Evolutionary conservation across 345 rosid genomes (phyloP).

Genomic region (Aegle marmelos): DNA sequence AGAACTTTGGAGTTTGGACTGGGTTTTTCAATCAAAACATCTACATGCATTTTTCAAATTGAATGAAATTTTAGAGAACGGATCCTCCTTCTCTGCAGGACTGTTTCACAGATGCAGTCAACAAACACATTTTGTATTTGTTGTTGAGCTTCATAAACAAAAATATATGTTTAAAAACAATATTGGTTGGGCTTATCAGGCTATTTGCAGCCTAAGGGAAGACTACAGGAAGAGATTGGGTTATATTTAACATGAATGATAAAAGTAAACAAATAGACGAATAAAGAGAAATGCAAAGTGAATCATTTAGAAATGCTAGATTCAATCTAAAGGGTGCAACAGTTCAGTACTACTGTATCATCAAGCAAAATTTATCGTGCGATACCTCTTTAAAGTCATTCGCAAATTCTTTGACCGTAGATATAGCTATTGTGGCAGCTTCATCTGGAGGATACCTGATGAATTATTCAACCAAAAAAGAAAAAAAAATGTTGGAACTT

Average conservation of each 20-base stretch:
- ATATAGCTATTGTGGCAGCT: slow-evolving; percentile 77
- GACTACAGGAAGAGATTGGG: neutral
- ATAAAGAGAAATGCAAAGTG: neutral
- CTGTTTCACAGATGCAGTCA: neutral
- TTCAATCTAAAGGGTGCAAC: neutral
- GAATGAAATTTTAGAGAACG: neutral
- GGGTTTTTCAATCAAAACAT: neutral
- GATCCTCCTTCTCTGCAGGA: neutral
- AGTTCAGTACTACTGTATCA: neutral
- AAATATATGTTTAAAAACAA: neutral
- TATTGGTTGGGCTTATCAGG: neutral
- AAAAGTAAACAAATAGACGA: neutral
- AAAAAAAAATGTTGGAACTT: neutral
- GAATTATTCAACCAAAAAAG: neutral
- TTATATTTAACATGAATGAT: neutral
- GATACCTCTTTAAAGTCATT: slow-evolving; percentile 78
- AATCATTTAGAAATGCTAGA: neutral
- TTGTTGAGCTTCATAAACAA: neutral
- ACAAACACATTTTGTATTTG: neutral
- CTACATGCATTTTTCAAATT: neutral
- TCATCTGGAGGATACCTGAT: slow-evolving; percentile 80
- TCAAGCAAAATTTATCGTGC: neutral
- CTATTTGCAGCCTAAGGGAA: neutral
- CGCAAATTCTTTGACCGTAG: slow-evolving; percentile 59
- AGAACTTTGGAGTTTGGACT: neutral